Evolutionary conservation across 495 filamentous ascomycete genomes (phyloP).

Genomic region (Staphylotrichum longicolle): DNA sequence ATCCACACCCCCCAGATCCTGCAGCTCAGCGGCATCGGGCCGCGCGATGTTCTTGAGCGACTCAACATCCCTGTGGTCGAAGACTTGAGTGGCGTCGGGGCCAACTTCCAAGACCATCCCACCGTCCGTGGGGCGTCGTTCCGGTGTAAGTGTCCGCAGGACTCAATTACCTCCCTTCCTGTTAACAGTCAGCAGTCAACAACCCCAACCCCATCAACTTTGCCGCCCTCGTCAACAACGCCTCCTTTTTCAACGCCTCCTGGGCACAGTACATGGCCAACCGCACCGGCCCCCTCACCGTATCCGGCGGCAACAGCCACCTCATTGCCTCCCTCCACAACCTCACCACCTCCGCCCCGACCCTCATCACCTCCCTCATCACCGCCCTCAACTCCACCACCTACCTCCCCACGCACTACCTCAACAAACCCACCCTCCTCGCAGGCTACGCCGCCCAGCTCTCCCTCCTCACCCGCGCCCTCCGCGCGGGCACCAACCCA

Average conservation of each 20-base stretch:
- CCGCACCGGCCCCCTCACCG: constrained; percentile 35
- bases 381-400: constrained; percentile 25
- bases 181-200: constrained; percentile 15
- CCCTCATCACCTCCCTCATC: constrained; percentile 23
- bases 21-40: constrained; percentile 51
- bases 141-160: constrained; percentile 20
- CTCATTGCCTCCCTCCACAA: neutral
- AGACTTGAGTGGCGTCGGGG: constrained; percentile 36
- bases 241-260: constrained; percentile 37
- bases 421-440: constrained; percentile 15
- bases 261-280: constrained; percentile 36
- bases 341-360: constrained; percentile 31
- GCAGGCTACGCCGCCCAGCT: constrained; percentile 34
- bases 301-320: constrained; percentile 20
- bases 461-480: constrained; percentile 28
- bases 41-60: constrained; percentile 36
- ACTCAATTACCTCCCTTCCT: constrained; percentile 20
- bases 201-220: constrained; percentile 13
- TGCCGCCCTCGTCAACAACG: constrained; percentile 28
- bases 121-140: constrained; percentile 11
- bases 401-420: constrained; percentile 28
- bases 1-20: constrained; percentile 52
- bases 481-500: constrained; percentile 9
- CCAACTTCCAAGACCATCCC: constrained; percentile 34
- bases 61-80: constrained; percentile 41